Conservation (phyloP, 371 early-diverging fungal species). For the Capillidium rhysosporum region DNA sequence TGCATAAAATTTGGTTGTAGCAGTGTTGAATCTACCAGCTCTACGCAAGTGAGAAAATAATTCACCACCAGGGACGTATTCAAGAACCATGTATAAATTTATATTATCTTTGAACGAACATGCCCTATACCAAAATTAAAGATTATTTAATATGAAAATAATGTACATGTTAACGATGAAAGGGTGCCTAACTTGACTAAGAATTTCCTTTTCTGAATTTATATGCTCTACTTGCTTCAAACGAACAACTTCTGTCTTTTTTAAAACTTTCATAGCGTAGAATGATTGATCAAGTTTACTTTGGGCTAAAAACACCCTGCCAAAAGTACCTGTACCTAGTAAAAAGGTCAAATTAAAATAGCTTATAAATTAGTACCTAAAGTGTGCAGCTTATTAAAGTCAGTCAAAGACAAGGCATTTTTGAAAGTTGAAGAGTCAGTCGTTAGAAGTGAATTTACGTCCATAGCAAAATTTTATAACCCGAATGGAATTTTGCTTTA, state of each 20-base stretch:
- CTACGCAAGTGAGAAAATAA: conserved; percentile 87
- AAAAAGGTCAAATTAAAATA: too few relatives aligned
- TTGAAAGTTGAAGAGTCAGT: too few relatives aligned
- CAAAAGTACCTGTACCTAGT: conserved; percentile 86
- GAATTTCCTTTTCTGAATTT: conserved; percentile 84
- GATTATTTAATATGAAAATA: neutral
- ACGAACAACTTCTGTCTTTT: conserved; percentile 77
- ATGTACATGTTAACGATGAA: conserved; percentile 83
- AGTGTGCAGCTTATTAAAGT: too few relatives aligned
- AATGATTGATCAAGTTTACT: conserved; percentile 38
- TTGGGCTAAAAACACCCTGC: conserved; percentile 66
- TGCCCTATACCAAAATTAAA: conserved; percentile 5
- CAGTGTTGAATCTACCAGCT: conserved; percentile 71
- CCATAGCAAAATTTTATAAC: too few relatives aligned
- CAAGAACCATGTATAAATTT: conserved; percentile 86
- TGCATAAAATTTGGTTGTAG: conserved; percentile 69
- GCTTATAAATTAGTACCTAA: too few relatives aligned
- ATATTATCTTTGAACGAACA: conserved; percentile 74
- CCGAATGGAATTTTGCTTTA: too few relatives aligned
- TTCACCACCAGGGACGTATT: conserved; percentile 93
- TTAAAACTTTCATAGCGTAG: conserved; percentile 89
- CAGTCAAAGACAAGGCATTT: too few relatives aligned
- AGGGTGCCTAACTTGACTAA: conserved; percentile 68
- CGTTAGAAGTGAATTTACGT: too few relatives aligned
- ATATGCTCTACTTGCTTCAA: conserved; percentile 93